Conservation (phyloP, 2,329 filamentous ascomycete genomes). For the Colletotrichum abscissum region DNA sequence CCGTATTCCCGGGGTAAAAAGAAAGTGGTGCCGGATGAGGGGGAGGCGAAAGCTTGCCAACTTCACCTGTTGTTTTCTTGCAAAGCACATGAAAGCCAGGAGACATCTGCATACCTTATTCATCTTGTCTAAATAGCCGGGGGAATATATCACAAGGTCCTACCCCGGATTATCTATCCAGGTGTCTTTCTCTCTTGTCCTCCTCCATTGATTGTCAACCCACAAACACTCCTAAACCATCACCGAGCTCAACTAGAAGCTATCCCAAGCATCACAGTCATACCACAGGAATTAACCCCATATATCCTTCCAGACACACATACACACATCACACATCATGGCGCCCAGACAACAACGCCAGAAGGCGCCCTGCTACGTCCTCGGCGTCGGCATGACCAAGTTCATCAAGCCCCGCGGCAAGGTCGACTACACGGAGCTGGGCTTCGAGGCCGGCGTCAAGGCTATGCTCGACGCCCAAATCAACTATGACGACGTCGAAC, state of each 20-base stretch:
- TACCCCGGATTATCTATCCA: not conserved
- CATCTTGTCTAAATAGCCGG: not conserved
- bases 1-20: not conserved
- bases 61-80: not conserved
- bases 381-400: constrained; percentile 98
- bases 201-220: not conserved
- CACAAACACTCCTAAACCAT: not conserved
- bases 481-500: constrained; percentile 96
- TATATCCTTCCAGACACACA: not conserved
- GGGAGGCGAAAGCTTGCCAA: constrained; percentile 27
- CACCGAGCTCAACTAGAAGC: not conserved
- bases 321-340: constrained; percentile 49
- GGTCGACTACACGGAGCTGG: constrained; percentile 93
- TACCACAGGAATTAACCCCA: not conserved
- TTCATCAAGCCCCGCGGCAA: constrained; percentile 97
- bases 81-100: constrained; percentile 10
- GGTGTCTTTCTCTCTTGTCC: not conserved
- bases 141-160: not conserved
- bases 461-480: constrained; percentile 88
- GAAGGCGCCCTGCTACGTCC: constrained; percentile 77
- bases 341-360: constrained; percentile 58
- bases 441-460: constrained; percentile 92
- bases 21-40: not conserved
- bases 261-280: not conserved
- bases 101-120: not conserved